Percentiles rank a stretch among this genome's conserved stretches.
phyloP scores from a whole-genome alignment of 2,329 filamentous ascomycete genomes.

The Colletotrichum lentis region DNA sequence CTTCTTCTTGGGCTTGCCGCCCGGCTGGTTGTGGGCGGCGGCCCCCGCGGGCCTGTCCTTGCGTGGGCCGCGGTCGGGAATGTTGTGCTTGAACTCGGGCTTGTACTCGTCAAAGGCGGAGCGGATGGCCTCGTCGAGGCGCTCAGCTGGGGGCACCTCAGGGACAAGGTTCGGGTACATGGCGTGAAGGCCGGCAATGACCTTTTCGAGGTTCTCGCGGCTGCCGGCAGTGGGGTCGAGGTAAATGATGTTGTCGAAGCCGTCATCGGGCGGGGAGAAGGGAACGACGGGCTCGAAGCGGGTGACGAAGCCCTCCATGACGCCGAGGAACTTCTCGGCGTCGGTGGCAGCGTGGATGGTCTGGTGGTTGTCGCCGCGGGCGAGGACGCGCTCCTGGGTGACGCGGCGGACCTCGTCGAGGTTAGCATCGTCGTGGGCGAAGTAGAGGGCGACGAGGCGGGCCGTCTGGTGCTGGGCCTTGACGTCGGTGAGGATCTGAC shows the following conservation, averaged over 20 bases:
- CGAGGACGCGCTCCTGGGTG: constrained; percentile 80
- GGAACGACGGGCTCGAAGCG: constrained; percentile 83
- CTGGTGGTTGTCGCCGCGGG: constrained; percentile 94
- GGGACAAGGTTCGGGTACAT: constrained; percentile 80
- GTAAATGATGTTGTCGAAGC: constrained; percentile 85
- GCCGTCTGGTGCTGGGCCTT: constrained; percentile 67
- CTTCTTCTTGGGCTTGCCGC: constrained; percentile 52
- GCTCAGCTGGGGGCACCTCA: constrained; percentile 73
- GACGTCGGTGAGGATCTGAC: constrained; percentile 86
- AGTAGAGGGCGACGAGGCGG: constrained; percentile 85
- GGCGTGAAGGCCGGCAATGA: constrained; percentile 75
- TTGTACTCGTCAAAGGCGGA: constrained; percentile 78
- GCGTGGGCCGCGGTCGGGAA: constrained; percentile 65
- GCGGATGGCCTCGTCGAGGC: constrained; percentile 82
- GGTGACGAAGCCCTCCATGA: constrained; percentile 93
- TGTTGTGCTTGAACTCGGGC: constrained; percentile 77
- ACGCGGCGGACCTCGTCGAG: constrained; percentile 76
- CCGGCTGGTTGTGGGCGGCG: constrained; percentile 42
- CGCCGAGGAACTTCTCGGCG: constrained; percentile 76
- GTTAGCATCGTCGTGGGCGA: constrained; percentile 81
- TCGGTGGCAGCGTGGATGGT: constrained; percentile 89
- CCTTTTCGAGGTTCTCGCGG: constrained; percentile 82
- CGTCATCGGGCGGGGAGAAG: constrained; percentile 74
- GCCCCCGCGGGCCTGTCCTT: constrained; percentile 46
- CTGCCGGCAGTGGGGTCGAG: constrained; percentile 82